These are phyloP conservation scores for Leishmania major DNA, from an alignment of 208 protist species.

Conservation along the genomic window DNA sequence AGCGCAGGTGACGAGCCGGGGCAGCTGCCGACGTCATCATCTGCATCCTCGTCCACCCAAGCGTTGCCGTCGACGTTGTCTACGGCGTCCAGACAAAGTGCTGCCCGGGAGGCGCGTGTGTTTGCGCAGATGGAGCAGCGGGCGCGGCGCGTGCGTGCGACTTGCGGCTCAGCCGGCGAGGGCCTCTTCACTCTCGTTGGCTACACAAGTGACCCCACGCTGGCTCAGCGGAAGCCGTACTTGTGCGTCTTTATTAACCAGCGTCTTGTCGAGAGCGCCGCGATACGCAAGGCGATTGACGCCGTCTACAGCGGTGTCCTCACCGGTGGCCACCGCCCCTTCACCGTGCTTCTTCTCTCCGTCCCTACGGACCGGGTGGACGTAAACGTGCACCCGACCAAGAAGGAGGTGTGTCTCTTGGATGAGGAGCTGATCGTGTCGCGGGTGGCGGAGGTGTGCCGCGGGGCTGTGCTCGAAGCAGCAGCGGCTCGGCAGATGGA, in stretches of 20 bases:
- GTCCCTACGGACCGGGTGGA: constrained; percentile 94
- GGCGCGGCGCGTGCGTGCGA: constrained; percentile 21
- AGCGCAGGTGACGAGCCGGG: neutral
- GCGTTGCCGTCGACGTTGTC: neutral
- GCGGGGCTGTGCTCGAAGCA: constrained; percentile 60
- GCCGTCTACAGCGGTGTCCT: constrained; percentile 91
- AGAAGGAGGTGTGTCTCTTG: constrained; percentile 93
- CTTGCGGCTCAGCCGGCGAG: constrained; percentile 43
- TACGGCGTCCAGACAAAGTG: neutral
- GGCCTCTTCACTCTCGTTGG: constrained; percentile 67
- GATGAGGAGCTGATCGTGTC: constrained; percentile 82
- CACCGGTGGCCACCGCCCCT: constrained; percentile 89
- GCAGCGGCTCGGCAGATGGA: constrained; percentile 68
- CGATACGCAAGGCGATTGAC: constrained; percentile 90
- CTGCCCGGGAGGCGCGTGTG: constrained; percentile 15
- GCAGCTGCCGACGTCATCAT: neutral
- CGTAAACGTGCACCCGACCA: constrained; percentile 99
- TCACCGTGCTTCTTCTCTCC: constrained; percentile 94
- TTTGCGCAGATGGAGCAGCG: constrained; percentile 32
- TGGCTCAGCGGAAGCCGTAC: constrained; percentile 64
- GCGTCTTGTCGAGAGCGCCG: constrained; percentile 74
- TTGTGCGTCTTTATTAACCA: constrained; percentile 90
- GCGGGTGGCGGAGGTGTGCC: constrained; percentile 55
- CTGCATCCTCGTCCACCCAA: neutral
- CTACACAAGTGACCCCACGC: constrained; percentile 76